Base-by-base conservation (phyloP, 495 filamentous ascomycete species). In the Pyrenopolyporus hunteri region DNA sequence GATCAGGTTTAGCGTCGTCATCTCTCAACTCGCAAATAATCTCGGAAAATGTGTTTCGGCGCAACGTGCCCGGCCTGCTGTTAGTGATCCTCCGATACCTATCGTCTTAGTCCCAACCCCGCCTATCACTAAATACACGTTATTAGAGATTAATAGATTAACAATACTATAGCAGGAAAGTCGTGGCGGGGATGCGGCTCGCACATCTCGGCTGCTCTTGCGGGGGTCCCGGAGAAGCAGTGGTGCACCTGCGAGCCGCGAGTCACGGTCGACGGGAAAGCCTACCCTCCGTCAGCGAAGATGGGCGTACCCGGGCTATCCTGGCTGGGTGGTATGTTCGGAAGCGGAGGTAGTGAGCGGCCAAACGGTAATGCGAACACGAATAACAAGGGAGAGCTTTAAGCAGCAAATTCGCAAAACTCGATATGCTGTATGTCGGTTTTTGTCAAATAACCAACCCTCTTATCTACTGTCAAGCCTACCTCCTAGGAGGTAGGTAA, bases 121-220 rank as follows among this genome's bases (percentile, higher is more conserved):
- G 23, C 1, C 3, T 22, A 3, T n/a, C n/a, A n/a, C n/a, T 16
- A 31, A 11, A 29, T 19, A n/a, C 16, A 35, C 11, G 4, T 23
- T 26, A 6, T 22, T 22, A 31, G 20, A 6, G 6, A 10, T 37
- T 13, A 10, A n/a, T 13, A 36, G 26, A 33, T 55, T 59, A 51
- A 59, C 26, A 3, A 9, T 1, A 14, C 47, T 23, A 55, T 47
- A 89, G 87, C 82, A 32, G 88, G 87, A 73, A 71, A 79, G 68
- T 74, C 83, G 44, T 89, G 87, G 87, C 83, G 78, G 70, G 87
- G 87, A 63, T 89, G 87, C 76, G 87, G 87, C 39, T 70, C 31
- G 63, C 87, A 89, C 62, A 78, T 89, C 47, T 80, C 86, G 19
- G 71, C 72, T 0, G 86, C 87, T n/a, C 81, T 89, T 68, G 78